These are phyloP conservation scores for Apophysomyces trapeziformis DNA, from an alignment of 371 early-diverging fungal genomes.

Conservation along the genomic window DNA sequence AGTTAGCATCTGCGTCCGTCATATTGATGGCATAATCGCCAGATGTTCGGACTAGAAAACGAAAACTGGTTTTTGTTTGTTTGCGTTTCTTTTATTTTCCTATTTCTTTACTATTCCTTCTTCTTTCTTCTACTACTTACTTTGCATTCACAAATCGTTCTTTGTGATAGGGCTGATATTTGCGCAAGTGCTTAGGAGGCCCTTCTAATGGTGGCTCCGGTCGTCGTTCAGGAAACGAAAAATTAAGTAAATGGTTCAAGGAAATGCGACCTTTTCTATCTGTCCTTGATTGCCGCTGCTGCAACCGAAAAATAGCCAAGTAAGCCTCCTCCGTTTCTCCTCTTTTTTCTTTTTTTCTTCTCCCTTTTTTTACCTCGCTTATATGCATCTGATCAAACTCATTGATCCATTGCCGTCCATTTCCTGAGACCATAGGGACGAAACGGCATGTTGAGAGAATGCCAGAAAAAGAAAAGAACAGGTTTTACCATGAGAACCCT, in stretches of 20 bases:
- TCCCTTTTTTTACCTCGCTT: not conserved
- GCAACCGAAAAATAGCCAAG: not conserved
- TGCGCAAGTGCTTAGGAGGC: constrained; percentile 3
- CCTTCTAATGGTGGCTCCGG: constrained; percentile 24
- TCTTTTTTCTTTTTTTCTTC: too few relatives aligned
- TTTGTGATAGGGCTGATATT: constrained; percentile 72
- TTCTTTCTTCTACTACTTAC: constrained; percentile 39
- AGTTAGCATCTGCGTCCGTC: constrained; percentile 66
- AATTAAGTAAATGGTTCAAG: constrained; percentile 84
- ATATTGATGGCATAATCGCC: constrained; percentile 59
- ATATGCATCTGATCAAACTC: constrained; percentile 1
- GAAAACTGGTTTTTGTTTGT: constrained; percentile 54
- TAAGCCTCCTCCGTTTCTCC: too few relatives aligned
- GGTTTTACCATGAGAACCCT: too few relatives aligned
- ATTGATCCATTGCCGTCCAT: not conserved
- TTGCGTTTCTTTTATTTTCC: not conserved
- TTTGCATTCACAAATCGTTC: constrained; percentile 89
- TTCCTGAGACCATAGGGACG: not conserved
- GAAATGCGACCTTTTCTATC: constrained; percentile 25
- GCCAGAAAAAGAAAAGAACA: not conserved
- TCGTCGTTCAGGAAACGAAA: constrained; percentile 78
- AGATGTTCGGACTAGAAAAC: constrained; percentile 72
- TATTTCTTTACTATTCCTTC: not conserved
- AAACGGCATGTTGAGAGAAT: not conserved
- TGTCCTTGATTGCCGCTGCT: not conserved